phyloP scores from a whole-genome alignment of 2,329 filamentous ascomycete genomes.

The Fusarium acutatum region DNA sequence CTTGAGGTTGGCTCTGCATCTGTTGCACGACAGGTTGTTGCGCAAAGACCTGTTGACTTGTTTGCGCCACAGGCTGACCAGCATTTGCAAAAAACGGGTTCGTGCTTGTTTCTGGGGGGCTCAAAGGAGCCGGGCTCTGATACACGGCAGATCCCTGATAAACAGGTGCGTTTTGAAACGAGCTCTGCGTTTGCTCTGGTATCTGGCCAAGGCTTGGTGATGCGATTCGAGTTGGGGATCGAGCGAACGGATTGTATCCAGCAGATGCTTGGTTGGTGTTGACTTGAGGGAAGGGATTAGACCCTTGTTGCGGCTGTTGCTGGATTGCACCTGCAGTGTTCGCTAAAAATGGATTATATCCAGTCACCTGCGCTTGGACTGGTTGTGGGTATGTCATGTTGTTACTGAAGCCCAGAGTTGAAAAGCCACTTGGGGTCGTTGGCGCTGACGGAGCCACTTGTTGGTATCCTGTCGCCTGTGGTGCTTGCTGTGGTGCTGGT shows the following conservation, averaged over 20 bases:
- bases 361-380: constrained; percentile 51
- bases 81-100: constrained; percentile 51
- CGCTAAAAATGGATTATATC: constrained; percentile 63
- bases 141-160: constrained; percentile 47
- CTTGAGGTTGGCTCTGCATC: constrained; percentile 22
- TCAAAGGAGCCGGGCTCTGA: constrained; percentile 40
- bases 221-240: constrained; percentile 60
- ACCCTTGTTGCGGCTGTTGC: constrained; percentile 47
- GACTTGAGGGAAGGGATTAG: constrained; percentile 45
- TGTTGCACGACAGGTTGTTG: constrained; percentile 35
- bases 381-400: constrained; percentile 55
- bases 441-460: constrained; percentile 56
- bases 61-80: constrained; percentile 40
- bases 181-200: constrained; percentile 60
- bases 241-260: constrained; percentile 58
- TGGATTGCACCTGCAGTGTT: constrained; percentile 47
- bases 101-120: constrained; percentile 39
- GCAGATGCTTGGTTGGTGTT: constrained; percentile 49
- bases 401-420: constrained; percentile 51
- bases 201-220: constrained; percentile 61
- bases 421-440: constrained; percentile 52
- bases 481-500: constrained; percentile 51
- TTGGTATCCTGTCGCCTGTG: constrained; percentile 54
- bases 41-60: constrained; percentile 41
- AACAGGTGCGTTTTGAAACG: constrained; percentile 48